Base-by-base conservation (phyloP, 2,329 filamentous ascomycete genomes). In the Fusarium tupiense region DNA sequence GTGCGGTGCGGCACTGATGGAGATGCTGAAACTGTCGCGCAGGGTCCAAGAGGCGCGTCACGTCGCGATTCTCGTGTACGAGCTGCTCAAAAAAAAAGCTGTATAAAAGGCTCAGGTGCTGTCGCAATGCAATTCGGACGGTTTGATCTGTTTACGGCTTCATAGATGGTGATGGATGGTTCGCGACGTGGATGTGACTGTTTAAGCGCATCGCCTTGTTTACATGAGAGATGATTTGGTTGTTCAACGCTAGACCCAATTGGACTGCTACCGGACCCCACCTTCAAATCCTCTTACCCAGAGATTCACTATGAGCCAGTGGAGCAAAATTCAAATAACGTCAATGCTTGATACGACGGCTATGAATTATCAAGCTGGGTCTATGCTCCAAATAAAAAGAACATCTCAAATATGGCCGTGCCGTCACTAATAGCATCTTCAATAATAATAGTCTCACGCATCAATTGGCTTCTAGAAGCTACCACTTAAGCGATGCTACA, bases 201-300 rank as follows among this genome's bases (percentile, higher is more conserved):
- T 69, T 71, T 72, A 72, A 70, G 71, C 77, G 76, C 77, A 78
- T 79, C 64, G 61, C 59, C 77, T 78, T 78, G 77, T 78, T 78
- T 79, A 79, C 78, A 79, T 78, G 71, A 76, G 72, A 61, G 67
- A 74, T 70, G 71, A 75, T 71, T 78, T 75, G 75, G 67, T 43
- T 64, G 63, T 43, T 29, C 4, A 8, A 20, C 73, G 67, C 78
- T 79, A 79, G 50, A 24, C 78, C 71, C 40, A 19, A 69, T 69
- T 57, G 10, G 62, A 75, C 12, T 20, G 13, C 16, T 38, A 8
- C n/a, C 26, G 58, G 53, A 61, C 75, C 74, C 76, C 73, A 74
- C 76, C 50, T 72, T 40, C 31, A 44, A 66, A 46, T 67, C 53
- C 56, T 56, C 58, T 20, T 22, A 46, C 44, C 43, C 38, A 37